These are phyloP conservation scores for Rutstroemia sydowiana DNA, from an alignment of 2,329 filamentous ascomycete genomes.

Conservation along the genomic window DNA sequence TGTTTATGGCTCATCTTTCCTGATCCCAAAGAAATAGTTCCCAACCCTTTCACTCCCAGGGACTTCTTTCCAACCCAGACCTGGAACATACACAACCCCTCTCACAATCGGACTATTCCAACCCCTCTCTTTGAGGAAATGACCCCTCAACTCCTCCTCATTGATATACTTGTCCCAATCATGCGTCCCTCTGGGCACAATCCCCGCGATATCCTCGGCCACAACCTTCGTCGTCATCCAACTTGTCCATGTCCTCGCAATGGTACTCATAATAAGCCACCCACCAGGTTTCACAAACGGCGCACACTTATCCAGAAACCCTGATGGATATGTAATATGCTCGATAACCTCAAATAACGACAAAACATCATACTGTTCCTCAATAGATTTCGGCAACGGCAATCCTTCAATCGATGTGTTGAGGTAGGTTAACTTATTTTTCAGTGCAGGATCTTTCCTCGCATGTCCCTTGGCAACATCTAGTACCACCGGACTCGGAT, in stretches of 20 bases:
- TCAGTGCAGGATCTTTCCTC: conserved; percentile 62
- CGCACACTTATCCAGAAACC: conserved; percentile 65
- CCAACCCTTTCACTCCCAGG: conserved; percentile 74
- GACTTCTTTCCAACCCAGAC: conserved; percentile 82
- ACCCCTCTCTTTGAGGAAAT: conserved; percentile 43
- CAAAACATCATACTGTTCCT: conserved; percentile 65
- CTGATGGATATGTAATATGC: conserved; percentile 70
- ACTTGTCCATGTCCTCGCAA: conserved; percentile 79
- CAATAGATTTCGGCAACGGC: conserved; percentile 32
- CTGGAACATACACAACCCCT: conserved; percentile 87
- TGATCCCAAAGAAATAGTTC: conserved; percentile 93
- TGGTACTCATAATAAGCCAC: conserved; percentile 89
- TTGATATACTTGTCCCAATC: conserved; percentile 97
- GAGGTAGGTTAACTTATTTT: conserved; percentile 59
- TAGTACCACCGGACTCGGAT: conserved; percentile 68
- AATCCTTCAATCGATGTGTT: conserved; percentile 73
- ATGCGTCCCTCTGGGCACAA: conserved; percentile 89
- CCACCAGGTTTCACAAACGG: conserved; percentile 81
- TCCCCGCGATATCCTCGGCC: conserved; percentile 78
- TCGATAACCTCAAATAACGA: conserved; percentile 93
- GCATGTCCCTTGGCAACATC: conserved; percentile 70
- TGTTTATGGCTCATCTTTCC: conserved; percentile 37
- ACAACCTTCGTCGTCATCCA: conserved; percentile 90
- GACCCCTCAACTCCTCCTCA: conserved; percentile 61
- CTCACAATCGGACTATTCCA: conserved; percentile 59